Conservation (phyloP, 805 yeast genomes). For the Myxozyma mucilagina region DNA sequence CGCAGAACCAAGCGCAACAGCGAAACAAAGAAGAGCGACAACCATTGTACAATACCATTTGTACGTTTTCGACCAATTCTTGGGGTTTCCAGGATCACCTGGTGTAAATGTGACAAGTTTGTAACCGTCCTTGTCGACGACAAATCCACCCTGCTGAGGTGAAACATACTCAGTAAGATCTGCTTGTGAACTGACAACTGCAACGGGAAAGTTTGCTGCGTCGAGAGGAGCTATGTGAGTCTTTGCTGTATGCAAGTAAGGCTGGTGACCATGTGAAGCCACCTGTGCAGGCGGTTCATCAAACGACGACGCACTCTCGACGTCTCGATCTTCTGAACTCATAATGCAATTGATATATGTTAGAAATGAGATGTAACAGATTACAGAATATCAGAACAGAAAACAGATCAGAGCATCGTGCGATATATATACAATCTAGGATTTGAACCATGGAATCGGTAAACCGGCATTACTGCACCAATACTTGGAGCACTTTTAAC, state of each 20-base stretch:
- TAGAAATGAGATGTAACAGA: no score
- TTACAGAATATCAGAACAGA: no score
- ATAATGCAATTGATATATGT: no score
- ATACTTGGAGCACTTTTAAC: no score
- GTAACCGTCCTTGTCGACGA: slow-evolving; percentile 23
- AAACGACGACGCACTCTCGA: neutral
- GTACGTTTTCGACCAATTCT: slow-evolving; percentile 44
- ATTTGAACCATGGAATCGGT: no score
- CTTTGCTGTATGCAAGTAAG: slow-evolving; percentile 23
- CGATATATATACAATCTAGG: no score
- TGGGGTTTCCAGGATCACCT: slow-evolving; percentile 38
- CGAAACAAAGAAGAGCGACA: slow-evolving; percentile 56
- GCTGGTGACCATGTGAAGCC: slow-evolving; percentile 15
- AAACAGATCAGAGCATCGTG: no score
- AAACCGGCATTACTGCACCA: no score
- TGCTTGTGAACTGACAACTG: slow-evolving; percentile 20
- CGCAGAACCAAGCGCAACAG: slow-evolving; percentile 68
- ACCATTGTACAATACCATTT: slow-evolving; percentile 60
- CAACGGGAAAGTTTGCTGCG: slow-evolving; percentile 33
- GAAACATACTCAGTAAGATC: slow-evolving; percentile 32
- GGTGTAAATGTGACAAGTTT: slow-evolving; percentile 32
- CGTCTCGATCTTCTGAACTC: neutral
- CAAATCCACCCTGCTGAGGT: slow-evolving; percentile 20
- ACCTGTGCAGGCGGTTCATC: neutral
- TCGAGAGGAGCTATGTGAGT: slow-evolving; percentile 23